These are phyloP conservation scores for Penicillium sumatraense DNA, from an alignment of 2,329 filamentous ascomycete genomes.

Conservation along the genomic window DNA sequence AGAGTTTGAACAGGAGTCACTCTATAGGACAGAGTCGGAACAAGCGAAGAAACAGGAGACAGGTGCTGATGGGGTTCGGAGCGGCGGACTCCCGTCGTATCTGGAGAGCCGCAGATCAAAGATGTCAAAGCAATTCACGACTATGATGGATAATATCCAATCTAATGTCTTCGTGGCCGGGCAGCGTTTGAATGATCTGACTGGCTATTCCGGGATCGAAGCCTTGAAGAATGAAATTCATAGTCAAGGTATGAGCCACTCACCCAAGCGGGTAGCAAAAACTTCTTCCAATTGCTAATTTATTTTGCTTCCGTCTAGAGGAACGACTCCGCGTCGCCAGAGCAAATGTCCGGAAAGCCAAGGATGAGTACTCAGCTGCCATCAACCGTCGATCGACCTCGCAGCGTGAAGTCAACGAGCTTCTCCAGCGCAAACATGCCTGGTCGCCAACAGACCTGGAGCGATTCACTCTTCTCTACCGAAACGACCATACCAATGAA, in stretches of 20 bases:
- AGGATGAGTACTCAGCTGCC: conserved; percentile 78
- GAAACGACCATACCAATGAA: conserved; percentile 91
- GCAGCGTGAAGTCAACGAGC: conserved; percentile 92
- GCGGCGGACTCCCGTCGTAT: conserved; percentile 36
- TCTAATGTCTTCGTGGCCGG: conserved; percentile 82
- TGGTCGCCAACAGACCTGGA: conserved; percentile 89
- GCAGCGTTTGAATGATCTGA: conserved; percentile 89
- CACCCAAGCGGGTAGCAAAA: too few relatives aligned
- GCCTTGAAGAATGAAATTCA: conserved; percentile 79
- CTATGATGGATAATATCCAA: conserved; percentile 87
- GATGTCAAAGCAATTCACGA: conserved; percentile 65
- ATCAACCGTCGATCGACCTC: conserved; percentile 83
- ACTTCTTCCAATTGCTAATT: not conserved
- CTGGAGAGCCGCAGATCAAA: conserved; percentile 57
- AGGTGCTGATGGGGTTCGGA: not conserved
- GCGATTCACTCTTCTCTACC: conserved; percentile 89
- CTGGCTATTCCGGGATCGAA: conserved; percentile 92
- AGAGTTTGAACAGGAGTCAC: conserved; percentile 19
- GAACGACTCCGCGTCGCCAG: conserved; percentile 60
- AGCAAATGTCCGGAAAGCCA: conserved; percentile 69
- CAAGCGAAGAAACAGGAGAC: conserved; percentile 7
- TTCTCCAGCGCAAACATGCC: conserved; percentile 90
- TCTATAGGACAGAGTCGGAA: conserved; percentile 11
- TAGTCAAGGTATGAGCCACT: conserved; percentile 56
- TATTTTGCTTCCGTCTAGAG: conserved; percentile 48